These are phyloP conservation scores for Sporothrix phasma DNA, from an alignment of 2,329 filamentous ascomycete genomes.

Conservation along the genomic window DNA sequence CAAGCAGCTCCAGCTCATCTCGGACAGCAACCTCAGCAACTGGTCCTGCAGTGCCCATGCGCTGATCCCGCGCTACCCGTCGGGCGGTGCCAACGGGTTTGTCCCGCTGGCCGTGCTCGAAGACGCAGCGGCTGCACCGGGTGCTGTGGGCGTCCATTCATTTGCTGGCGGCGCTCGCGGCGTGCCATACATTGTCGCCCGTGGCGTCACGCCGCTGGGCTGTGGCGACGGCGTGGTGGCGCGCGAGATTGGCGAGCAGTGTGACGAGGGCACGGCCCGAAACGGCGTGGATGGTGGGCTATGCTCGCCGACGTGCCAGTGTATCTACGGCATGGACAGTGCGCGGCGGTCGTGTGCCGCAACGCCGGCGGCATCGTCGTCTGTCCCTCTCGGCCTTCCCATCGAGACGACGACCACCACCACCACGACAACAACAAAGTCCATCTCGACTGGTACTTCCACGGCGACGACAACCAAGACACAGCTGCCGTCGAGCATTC, in stretches of 20 bases:
- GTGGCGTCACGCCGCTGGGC: slow-evolving; percentile 31
- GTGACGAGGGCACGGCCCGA: slow-evolving; percentile 27
- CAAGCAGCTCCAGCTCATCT: slow-evolving; percentile 23
- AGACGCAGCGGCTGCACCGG: slow-evolving; percentile 23
- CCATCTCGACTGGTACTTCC: background rate
- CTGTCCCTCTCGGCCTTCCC: background rate
- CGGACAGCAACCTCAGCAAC: slow-evolving; percentile 30
- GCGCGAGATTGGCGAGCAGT: slow-evolving; percentile 29
- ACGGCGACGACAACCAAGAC: background rate
- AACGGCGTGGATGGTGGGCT: slow-evolving; percentile 27
- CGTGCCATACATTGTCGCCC: slow-evolving; percentile 34
- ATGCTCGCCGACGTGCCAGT: slow-evolving; percentile 32
- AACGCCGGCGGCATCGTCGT: background rate
- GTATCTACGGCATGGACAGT: slow-evolving; percentile 24
- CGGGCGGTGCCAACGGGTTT: slow-evolving; percentile 28
- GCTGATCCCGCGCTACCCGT: slow-evolving; percentile 31
- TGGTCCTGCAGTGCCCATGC: slow-evolving; percentile 36
- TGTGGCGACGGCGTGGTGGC: slow-evolving; percentile 32
- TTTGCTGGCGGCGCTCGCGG: slow-evolving; percentile 30
- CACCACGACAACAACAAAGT: background rate
- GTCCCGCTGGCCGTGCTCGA: slow-evolving; percentile 32
- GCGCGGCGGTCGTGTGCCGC: background rate
- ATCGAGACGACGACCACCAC: slow-evolving; percentile 1
- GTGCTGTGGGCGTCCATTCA: slow-evolving; percentile 24
- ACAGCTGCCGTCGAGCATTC: background rate